These are phyloP conservation scores for Arthrobotrys entomopaga DNA, from an alignment of 2,329 filamentous ascomycete genomes.

Conservation along the genomic window DNA sequence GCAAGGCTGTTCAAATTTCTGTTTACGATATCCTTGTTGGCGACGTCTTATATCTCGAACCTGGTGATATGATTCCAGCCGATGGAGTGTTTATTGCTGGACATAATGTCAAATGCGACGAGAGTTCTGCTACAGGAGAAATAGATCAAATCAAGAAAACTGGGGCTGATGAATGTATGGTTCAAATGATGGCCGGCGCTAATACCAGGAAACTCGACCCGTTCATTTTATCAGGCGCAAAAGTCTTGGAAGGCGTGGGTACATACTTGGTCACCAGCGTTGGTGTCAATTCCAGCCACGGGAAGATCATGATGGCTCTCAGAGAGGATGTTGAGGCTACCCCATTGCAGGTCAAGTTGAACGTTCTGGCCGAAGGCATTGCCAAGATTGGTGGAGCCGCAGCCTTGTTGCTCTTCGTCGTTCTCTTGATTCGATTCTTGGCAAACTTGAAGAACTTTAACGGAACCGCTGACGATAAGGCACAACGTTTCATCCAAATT, in stretches of 20 bases:
- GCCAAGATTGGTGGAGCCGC: slow-evolving; percentile 66
- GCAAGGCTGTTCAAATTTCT: slow-evolving; percentile 72
- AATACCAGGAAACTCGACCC: slow-evolving; percentile 71
- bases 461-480: slow-evolving; percentile 59
- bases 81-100: slow-evolving; percentile 76
- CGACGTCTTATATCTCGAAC: slow-evolving; percentile 75
- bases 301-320: slow-evolving; percentile 69
- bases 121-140: slow-evolving; percentile 78
- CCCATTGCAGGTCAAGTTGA: slow-evolving; percentile 68
- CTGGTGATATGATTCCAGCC: slow-evolving; percentile 76
- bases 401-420: slow-evolving; percentile 61
- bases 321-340: slow-evolving; percentile 68
- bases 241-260: slow-evolving; percentile 68
- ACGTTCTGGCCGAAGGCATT: slow-evolving; percentile 66
- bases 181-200: slow-evolving; percentile 67
- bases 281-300: slow-evolving; percentile 68
- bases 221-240: slow-evolving; percentile 71
- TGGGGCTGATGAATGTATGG: slow-evolving; percentile 69
- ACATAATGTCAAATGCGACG: slow-evolving; percentile 75
- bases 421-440: slow-evolving; percentile 62
- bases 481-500: slow-evolving; percentile 62
- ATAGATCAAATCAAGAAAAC: slow-evolving; percentile 78
- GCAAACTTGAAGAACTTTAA: slow-evolving; percentile 60
- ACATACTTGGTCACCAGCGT: slow-evolving; percentile 69
- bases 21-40: slow-evolving; percentile 75